Evolutionary conservation across 2,329 filamentous ascomycete species (phyloP), one percentile per base, ranked within the genome.

Genomic region (Verticillium klebahnii): DNA sequence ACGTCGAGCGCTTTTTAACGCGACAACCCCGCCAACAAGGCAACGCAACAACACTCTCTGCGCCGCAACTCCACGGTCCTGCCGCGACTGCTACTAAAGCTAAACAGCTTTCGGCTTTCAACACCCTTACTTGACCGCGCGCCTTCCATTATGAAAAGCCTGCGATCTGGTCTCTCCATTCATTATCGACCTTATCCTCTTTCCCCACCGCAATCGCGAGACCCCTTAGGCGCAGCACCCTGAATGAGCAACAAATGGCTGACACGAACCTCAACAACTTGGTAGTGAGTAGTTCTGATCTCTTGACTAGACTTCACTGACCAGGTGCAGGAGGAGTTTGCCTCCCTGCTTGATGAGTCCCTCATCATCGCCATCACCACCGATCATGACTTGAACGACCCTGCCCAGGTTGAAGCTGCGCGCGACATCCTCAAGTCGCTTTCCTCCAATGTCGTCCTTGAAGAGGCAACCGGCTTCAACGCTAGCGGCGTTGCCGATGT

Each of bases 391-490:
- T 77, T 93, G 19, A 71, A 75, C 2, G 73, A 85, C 25, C 68
- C 81, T 0, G 72, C 76, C 1, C 78, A 87, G 52, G 77, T 87
- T 36, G 70, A 81, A 2, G 76, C 79, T 11, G 86, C 88, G 2
- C 82, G 83, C 34, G 71, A 77, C n/a, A 81, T 83, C 0, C 80
- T 97, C 1, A 80, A 89, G n/a, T 73, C 76, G 1, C 76, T 97
- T 15, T 89, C 89, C 59, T 78, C 85, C 34, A 78, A 83, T 62
- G 92, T 90, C 0, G 72, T 78, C 0, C 75, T 77, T 1, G 89
- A 95, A 71, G 91, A 95, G 69, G 84, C 87, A 17, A 87, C 85
- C 11, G 88, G 87, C 0, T 96, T 96, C 70, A 92, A 95, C 67
- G 85, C 91, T 0, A 92, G 90, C 36, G 92, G 90, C 2, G 85